Percentiles rank a stretch among this genome's conserved stretches.
phyloP scores from a whole-genome alignment of 2,329 filamentous ascomycete genomes.

The Xylaria sp. region DNA sequence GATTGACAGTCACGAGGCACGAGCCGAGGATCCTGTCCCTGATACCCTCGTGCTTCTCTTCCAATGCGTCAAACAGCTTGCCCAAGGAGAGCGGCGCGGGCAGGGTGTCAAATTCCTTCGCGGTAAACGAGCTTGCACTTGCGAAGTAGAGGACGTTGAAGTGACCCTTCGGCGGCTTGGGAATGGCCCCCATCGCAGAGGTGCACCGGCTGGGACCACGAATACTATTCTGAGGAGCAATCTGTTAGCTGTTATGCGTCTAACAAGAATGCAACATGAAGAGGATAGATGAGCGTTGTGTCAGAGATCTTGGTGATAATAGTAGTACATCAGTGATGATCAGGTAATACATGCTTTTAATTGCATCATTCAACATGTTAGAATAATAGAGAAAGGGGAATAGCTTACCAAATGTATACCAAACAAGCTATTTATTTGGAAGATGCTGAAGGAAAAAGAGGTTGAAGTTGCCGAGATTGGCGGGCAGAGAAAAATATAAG shows the following conservation, averaged over 20 bases:
- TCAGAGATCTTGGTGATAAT: slow-evolving; percentile 77
- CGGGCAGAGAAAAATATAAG: slow-evolving; percentile 1
- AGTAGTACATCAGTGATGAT: slow-evolving; percentile 56
- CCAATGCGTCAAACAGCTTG: slow-evolving; percentile 68
- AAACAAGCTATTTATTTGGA: neutral
- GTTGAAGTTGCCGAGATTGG: slow-evolving; percentile 1
- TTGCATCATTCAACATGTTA: slow-evolving; percentile 52
- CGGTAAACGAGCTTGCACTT: slow-evolving; percentile 70
- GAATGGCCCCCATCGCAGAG: slow-evolving; percentile 39
- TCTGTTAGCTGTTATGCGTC: slow-evolving; percentile 13
- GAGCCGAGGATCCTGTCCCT: slow-evolving; percentile 68
- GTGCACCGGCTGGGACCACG: neutral
- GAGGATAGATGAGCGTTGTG: slow-evolving; percentile 34
- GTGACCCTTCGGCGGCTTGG: slow-evolving; percentile 60
- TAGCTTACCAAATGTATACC: slow-evolving; percentile 21
- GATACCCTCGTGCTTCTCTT: slow-evolving; percentile 72
- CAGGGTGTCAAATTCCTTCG: slow-evolving; percentile 66
- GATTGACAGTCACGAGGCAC: slow-evolving; percentile 77
- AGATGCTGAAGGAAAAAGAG: slow-evolving; percentile 1
- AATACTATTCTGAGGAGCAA: neutral
- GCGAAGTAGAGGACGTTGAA: slow-evolving; percentile 87
- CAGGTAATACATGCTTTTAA: slow-evolving; percentile 63
- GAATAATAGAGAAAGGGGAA: slow-evolving; percentile 1
- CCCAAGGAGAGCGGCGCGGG: slow-evolving; percentile 66
- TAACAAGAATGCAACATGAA: slow-evolving; percentile 14